Percentiles rank a stretch among this genome's conserved stretches.
phyloP scores from a whole-genome alignment of 257 asterid genomes.

The Fraxinus cuspidata region DNA sequence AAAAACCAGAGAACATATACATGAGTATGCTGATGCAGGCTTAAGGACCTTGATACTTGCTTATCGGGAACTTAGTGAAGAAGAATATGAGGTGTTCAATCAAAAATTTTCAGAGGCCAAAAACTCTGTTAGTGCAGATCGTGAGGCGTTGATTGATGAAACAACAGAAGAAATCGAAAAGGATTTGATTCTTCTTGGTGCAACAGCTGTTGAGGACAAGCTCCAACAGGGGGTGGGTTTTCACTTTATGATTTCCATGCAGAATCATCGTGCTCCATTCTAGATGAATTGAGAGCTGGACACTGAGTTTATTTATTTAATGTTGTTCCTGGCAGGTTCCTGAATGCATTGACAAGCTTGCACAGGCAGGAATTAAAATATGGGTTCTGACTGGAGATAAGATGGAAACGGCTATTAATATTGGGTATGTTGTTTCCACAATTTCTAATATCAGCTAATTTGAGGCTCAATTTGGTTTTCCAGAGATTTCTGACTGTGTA shows the following conservation, averaged over 20 bases:
- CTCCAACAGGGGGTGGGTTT: background rate
- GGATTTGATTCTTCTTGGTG: background rate
- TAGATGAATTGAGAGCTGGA: background rate
- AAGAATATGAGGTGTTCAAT: slow-evolving; percentile 32
- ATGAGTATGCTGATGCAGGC: slow-evolving; percentile 94
- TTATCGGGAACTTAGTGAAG: slow-evolving; percentile 75
- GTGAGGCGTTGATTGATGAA: background rate
- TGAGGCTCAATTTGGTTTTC: background rate
- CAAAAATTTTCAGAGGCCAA: slow-evolving; percentile 37
- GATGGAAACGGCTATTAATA: background rate
- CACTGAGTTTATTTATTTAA: background rate
- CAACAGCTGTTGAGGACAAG: background rate
- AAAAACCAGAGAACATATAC: slow-evolving; percentile 64
- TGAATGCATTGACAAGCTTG: background rate
- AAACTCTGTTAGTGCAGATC: slow-evolving; percentile 28
- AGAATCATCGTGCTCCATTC: no score
- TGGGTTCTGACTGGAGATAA: background rate
- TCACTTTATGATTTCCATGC: no score
- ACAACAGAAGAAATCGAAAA: background rate
- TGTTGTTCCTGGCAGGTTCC: background rate
- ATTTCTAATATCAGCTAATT: no score
- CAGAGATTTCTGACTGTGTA: background rate
- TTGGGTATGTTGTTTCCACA: background rate
- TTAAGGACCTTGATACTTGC: slow-evolving; percentile 88
- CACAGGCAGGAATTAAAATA: background rate